Base-by-base conservation (phyloP, 495 filamentous ascomycete species). In the Penicillium desertorum region DNA sequence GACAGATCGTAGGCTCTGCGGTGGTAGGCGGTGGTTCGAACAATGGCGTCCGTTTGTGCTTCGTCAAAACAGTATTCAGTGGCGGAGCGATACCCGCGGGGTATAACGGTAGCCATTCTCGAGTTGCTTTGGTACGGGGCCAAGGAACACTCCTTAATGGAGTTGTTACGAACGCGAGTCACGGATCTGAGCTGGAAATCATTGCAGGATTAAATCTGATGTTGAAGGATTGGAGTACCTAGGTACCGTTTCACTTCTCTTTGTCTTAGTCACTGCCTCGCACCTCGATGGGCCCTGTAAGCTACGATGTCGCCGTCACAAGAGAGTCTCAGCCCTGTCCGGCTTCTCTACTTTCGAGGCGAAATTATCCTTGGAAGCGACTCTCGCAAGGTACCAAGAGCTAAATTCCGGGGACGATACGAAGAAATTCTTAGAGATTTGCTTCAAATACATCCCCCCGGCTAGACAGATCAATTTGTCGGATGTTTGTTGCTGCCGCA, bases 21-120 rank as follows among this genome's bases (percentile, higher is more conserved):
- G 61, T 71, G 67, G 62, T 72, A 75, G 59, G 65, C 54, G 36
- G 59, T 61, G 62, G 62, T 61, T 57, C 57, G 60, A 65, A 65
- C 44, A 63, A 68, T 65, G 30, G 60, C 60, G 51, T 65, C 62
- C 19, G 48, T 16, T 56, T 68, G 34, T 6, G 3, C 34, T 36
- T 36, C 34, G 34, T 16, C 12, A 14, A 36, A 16, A 36, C 34
- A 16, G 14, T 36, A 5, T 36, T 16, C 34, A 4, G 12, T 16
- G 14, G 34, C 2, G 14, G 34, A 36, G 11, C 4, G 34, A 36
- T 36, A 36, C n/a, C 34, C 34, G 14, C 5, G 5, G 14, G 4
- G 14, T 3, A 5, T 5, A 16, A 16, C 12, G 4, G 34, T 16
- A 16, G 34, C 12, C 34, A 36, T 36, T 36, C 12, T 36, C 3